Conservation (phyloP, 2,329 filamentous ascomycete genomes). For the Amphichorda felina region DNA sequence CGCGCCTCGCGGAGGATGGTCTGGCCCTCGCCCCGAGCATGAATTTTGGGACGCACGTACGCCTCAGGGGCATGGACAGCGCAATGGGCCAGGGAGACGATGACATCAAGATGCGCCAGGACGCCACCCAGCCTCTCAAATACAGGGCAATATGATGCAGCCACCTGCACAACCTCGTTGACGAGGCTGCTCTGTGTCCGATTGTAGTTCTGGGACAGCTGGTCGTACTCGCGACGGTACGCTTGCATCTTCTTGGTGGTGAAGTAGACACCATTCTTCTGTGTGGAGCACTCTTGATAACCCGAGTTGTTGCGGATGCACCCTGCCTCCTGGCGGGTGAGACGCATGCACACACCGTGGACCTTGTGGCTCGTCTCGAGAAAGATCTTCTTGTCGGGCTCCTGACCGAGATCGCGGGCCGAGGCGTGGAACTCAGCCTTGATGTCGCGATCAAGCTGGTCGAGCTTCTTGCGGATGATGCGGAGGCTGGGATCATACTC, state of each 20-base stretch:
- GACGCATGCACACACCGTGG: slow-evolving; percentile 91
- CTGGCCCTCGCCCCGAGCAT: slow-evolving; percentile 75
- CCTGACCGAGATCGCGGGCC: slow-evolving; percentile 73
- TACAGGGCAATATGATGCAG: slow-evolving; percentile 88
- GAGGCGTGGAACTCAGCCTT: slow-evolving; percentile 67
- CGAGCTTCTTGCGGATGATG: slow-evolving; percentile 83
- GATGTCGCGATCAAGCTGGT: slow-evolving; percentile 74
- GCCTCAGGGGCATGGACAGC: slow-evolving; percentile 86
- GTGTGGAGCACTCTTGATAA: slow-evolving; percentile 92
- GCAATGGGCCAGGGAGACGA: slow-evolving; percentile 85
- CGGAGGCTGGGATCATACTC: slow-evolving; percentile 87
- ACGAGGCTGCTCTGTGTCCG: slow-evolving; percentile 86
- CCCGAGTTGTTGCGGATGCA: slow-evolving; percentile 85
- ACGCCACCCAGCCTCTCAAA: slow-evolving; percentile 81
- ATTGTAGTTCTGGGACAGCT: slow-evolving; percentile 89
- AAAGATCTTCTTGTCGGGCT: slow-evolving; percentile 97
- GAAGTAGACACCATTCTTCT: slow-evolving; percentile 98
- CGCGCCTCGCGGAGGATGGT: slow-evolving; percentile 87
- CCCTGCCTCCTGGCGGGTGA: slow-evolving; percentile 82
- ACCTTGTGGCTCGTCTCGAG: slow-evolving; percentile 83
- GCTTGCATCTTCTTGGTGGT: slow-evolving; percentile 74
- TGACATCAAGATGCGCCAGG: slow-evolving; percentile 87
- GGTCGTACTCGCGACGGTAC: slow-evolving; percentile 82
- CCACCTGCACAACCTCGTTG: slow-evolving; percentile 83
- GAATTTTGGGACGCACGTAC: slow-evolving; percentile 85